Percentiles rank a stretch among this genome's conserved stretches.
Conservation (phyloP, 129 eudicot genomes). For the Pseudognaphalium luteoalbum region DNA sequence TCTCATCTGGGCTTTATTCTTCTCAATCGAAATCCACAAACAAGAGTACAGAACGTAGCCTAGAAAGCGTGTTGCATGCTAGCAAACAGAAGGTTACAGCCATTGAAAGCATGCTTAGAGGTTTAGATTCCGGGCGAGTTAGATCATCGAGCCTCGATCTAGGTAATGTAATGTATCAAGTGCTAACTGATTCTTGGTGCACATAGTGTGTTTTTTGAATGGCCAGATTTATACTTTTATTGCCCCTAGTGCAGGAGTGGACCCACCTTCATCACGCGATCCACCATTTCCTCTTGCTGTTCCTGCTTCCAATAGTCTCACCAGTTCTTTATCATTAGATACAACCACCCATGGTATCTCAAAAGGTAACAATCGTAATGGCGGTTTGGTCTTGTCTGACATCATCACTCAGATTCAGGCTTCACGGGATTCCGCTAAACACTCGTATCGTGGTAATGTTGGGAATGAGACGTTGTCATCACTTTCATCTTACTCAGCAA, state of each 20-base stretch:
- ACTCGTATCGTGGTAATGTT: slow-evolving; percentile 45
- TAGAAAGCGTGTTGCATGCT: slow-evolving; percentile 89
- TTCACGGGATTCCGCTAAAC: slow-evolving; percentile 72
- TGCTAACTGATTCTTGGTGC: slow-evolving; percentile 4
- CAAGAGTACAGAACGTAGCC: slow-evolving; percentile 73
- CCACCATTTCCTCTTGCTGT: slow-evolving; percentile 96
- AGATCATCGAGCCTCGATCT: slow-evolving; percentile 94
- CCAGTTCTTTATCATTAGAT: slow-evolving; percentile 59
- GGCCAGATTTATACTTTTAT: slow-evolving; percentile 43
- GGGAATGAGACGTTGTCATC: slow-evolving; percentile 60
- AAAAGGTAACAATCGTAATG: slow-evolving; percentile 63
- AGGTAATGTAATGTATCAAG: slow-evolving; percentile 46
- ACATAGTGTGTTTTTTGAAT: slow-evolving; percentile 26
- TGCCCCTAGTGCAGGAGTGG: slow-evolving; percentile 98
- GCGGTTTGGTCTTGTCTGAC: slow-evolving; percentile 70
- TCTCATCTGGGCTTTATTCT: slow-evolving; percentile 66
- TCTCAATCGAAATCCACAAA: slow-evolving; percentile 65
- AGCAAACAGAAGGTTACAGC: slow-evolving; percentile 98
- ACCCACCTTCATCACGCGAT: slow-evolving; percentile 99
- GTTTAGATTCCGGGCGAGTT: slow-evolving; percentile 74
- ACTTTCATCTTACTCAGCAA: slow-evolving; percentile 60
- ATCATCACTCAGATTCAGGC: slow-evolving; percentile 91
- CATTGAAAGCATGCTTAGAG: slow-evolving; percentile 96
- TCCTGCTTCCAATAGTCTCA: slow-evolving; percentile 83
- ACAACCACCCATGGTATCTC: slow-evolving; percentile 47